A percentile compares a stretch with the other conserved stretches of the same genome.
These are phyloP conservation scores for Pyricularia sp. DNA, from an alignment of 2,329 filamentous ascomycete species.

Conservation along the genomic window DNA sequence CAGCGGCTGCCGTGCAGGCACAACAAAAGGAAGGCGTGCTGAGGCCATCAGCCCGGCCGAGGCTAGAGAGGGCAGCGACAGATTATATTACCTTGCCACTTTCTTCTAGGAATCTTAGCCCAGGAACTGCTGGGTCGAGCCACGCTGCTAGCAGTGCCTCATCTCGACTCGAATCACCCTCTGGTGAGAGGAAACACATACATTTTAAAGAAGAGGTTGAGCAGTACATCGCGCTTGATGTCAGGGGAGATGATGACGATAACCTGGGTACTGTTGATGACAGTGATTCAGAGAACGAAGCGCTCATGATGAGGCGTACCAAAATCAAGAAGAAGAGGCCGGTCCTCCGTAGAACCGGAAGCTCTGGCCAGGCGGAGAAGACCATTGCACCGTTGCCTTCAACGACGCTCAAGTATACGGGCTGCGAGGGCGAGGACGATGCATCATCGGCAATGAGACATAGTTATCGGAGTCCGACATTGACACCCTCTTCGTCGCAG, in stretches of 20 bases:
- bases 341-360: slow-evolving; percentile 25
- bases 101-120: slow-evolving; percentile 45
- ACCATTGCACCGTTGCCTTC: slow-evolving; percentile 81
- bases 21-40: slow-evolving; percentile 50
- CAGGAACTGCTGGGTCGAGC: slow-evolving; percentile 41
- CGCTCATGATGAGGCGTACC: slow-evolving; percentile 69
- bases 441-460: slow-evolving; percentile 50
- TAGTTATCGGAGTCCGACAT: slow-evolving; percentile 35
- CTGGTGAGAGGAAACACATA: slow-evolving; percentile 68
- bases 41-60: slow-evolving; percentile 32
- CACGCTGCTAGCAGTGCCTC: slow-evolving; percentile 54
- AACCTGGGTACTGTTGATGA: slow-evolving; percentile 38
- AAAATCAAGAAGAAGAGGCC: slow-evolving; percentile 43
- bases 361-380: slow-evolving; percentile 49
- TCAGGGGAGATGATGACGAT: slow-evolving; percentile 65
- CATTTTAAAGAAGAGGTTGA: slow-evolving; percentile 94
- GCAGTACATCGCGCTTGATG: slow-evolving; percentile 88
- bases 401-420: slow-evolving; percentile 71
- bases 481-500: slow-evolving; percentile 67
- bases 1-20: slow-evolving; percentile 72
- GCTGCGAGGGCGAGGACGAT: slow-evolving; percentile 34
- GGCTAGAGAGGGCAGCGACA: slow-evolving; percentile 50
- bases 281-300: slow-evolving; percentile 61
- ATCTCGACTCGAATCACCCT: slow-evolving; percentile 53
- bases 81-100: slow-evolving; percentile 57